Base-by-base conservation (phyloP, 345 rosid genomes). In the Clarkia xantiana region DNA sequence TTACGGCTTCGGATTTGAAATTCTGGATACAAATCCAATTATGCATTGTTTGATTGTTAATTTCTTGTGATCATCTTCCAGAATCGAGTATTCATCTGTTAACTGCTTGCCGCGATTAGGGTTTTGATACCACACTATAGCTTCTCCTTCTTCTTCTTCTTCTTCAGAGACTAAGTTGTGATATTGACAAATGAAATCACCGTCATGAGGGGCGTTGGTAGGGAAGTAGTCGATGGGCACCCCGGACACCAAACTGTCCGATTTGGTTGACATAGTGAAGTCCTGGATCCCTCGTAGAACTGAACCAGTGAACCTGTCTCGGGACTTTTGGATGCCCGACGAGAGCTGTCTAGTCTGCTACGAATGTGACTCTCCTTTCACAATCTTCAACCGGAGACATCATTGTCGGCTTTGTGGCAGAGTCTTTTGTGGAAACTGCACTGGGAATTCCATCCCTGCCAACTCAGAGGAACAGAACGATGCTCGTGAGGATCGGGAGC, bases 301-400 rank as follows among this genome's bases (percentile, higher is more conserved):
- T 34, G 86, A 86, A 60, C 75, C 84, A 3, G 58, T 79, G 8
- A 66, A 67, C 47, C 67, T 83, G 77, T 81, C 95, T 11, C 76
- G 81, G 73, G 91, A 79, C 57, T 90, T 77, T 69, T 90, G 97
- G 97, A 90, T 90, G 97, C 95, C 97, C 18, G 96, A 90, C 71
- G 79, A 74, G 49, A 90, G 97, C 64, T 90, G 97, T 56, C 78
- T 84, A 65, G 94, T 83, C 50, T 90, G 97, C 63, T 90, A 90
- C 48, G 97, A 90, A 48, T 90, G 97, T 64, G 97, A 86, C 62
- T 70, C 94, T 55, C 96, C 75, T 69, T 90, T 90, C 66, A 83
- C 95, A 29, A 58, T 90, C 0, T 77, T 86, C 51, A 90, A 90
- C 54, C 86, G 97, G 34, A 83, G 79, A 58, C 97, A 90, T 60